Percentiles rank a stretch among this genome's conserved stretches.
Conservation (phyloP, 306 rosid genomes). For the Parietaria judaica region DNA sequence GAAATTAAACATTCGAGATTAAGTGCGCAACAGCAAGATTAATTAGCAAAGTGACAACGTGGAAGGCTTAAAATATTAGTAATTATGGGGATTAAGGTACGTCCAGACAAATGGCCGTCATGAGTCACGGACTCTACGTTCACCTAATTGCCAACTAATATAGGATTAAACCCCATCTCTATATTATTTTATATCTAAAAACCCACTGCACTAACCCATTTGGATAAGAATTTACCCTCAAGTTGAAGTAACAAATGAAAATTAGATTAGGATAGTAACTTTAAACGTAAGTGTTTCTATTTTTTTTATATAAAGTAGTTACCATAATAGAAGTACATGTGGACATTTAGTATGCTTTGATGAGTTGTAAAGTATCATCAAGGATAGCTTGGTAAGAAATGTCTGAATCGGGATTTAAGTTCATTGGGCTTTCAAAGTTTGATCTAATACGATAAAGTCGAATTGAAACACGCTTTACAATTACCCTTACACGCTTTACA, state of each 20-base stretch:
- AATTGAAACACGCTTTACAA: too few relatives aligned
- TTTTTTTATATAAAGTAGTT: too few relatives aligned
- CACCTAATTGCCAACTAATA: conserved; percentile 15
- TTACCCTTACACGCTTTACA: too few relatives aligned
- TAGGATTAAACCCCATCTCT: conserved; percentile 21
- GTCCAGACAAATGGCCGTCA: conserved; percentile 49
- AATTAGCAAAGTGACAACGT: conserved; percentile 24
- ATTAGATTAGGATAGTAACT: conserved; percentile 2
- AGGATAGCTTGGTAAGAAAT: too few relatives aligned
- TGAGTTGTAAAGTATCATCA: neutral
- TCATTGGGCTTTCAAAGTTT: too few relatives aligned
- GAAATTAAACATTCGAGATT: conserved; percentile 17
- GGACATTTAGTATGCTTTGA: neutral
- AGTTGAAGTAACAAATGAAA: conserved; percentile 6
- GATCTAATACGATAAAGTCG: too few relatives aligned
- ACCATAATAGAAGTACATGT: neutral
- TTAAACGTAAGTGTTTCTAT: too few relatives aligned
- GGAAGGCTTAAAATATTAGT: conserved; percentile 26
- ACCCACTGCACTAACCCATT: conserved; percentile 18
- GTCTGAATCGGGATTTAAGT: too few relatives aligned
- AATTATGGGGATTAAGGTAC: conserved; percentile 37
- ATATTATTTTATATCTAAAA: conserved; percentile 19
- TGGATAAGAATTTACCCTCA: conserved; percentile 1
- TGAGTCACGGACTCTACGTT: conserved; percentile 54
- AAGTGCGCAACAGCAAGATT: conserved; percentile 73